phyloP scores from a whole-genome alignment of 257 asterid species.

The Prunella vulgaris region DNA sequence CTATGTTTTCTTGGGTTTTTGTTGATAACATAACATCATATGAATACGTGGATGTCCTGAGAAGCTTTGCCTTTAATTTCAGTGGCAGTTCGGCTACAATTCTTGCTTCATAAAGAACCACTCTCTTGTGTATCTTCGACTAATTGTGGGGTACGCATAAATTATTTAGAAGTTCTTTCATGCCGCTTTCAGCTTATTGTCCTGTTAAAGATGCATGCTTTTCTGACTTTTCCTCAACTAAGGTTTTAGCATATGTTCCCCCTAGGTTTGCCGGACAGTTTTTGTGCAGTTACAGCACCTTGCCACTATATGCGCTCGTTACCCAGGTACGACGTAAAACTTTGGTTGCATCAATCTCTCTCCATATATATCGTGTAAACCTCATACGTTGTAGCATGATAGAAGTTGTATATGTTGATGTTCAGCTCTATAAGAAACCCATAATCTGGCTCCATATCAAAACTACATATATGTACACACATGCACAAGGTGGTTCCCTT shows the following conservation, averaged over 20 bases:
- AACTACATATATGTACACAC: not conserved
- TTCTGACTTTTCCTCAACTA: not conserved
- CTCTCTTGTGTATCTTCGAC: slow-evolving; percentile 73
- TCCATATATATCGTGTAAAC: not conserved
- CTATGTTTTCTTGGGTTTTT: too few species aligned
- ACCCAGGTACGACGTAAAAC: slow-evolving; percentile 55
- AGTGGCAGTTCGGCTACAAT: slow-evolving; percentile 98
- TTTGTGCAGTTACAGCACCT: slow-evolving; percentile 91
- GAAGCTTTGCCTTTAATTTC: slow-evolving; percentile 21
- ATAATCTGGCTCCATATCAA: too few species aligned
- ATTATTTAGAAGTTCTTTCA: not conserved
- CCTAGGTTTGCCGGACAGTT: slow-evolving; percentile 79
- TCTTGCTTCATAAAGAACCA: slow-evolving; percentile 93
- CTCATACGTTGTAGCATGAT: too few species aligned
- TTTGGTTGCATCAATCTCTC: not conserved
- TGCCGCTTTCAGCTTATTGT: not conserved
- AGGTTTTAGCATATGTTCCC: not conserved
- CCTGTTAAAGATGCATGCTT: not conserved
- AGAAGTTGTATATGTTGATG: too few species aligned
- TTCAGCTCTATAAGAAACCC: too few species aligned
- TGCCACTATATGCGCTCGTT: slow-evolving; percentile 85
- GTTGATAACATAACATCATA: not conserved
- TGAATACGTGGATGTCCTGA: slow-evolving; percentile 16
- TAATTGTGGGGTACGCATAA: slow-evolving; percentile 66
- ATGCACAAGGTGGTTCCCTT: too few species aligned